Conservation (phyloP, 495 filamentous ascomycete species). For the Penicillium bialowiezense region DNA sequence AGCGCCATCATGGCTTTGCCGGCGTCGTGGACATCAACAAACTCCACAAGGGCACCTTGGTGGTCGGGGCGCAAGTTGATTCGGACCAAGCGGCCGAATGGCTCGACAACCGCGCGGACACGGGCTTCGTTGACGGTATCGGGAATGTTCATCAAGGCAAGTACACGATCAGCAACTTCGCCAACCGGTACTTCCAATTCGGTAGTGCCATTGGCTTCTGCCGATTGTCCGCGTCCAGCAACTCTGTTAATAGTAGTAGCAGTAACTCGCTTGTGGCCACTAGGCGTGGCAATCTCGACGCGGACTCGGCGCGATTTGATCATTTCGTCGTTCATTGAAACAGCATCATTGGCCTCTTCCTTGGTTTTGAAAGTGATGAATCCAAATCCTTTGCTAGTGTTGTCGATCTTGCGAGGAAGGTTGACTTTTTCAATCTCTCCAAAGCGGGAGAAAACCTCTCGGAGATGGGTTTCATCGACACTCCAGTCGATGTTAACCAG, state of each 20-base stretch:
- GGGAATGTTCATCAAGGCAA: slow-evolving; percentile 59
- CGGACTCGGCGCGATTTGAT: slow-evolving; percentile 67
- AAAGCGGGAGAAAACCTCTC: slow-evolving; percentile 66
- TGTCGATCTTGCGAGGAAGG: slow-evolving; percentile 28
- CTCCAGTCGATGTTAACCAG: slow-evolving; percentile 69
- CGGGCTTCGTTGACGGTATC: slow-evolving; percentile 66
- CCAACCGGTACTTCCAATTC: slow-evolving; percentile 27
- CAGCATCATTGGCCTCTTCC: slow-evolving; percentile 65
- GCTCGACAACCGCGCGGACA: slow-evolving; percentile 58
- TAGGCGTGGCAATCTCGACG: slow-evolving; percentile 55
- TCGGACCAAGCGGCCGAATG: slow-evolving; percentile 53
- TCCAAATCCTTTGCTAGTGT: slow-evolving; percentile 64
- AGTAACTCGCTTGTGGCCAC: slow-evolving; percentile 42
- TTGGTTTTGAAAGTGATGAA: slow-evolving; percentile 75
- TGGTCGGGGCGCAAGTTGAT: slow-evolving; percentile 66
- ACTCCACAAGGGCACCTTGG: slow-evolving; percentile 87
- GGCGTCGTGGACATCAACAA: slow-evolving; percentile 60
- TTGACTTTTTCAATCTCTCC: slow-evolving; percentile 68
- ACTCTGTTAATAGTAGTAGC: slow-evolving; percentile 41
- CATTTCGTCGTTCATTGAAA: slow-evolving; percentile 66
- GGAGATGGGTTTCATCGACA: slow-evolving; percentile 64
- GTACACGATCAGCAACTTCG: slow-evolving; percentile 50
- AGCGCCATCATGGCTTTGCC: slow-evolving; percentile 74
- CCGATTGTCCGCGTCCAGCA: slow-evolving; percentile 32
- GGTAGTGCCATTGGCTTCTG: slow-evolving; percentile 34